phyloP scores from a whole-genome alignment of 2,329 filamentous ascomycete genomes.

The Fusarium azukiicola region DNA sequence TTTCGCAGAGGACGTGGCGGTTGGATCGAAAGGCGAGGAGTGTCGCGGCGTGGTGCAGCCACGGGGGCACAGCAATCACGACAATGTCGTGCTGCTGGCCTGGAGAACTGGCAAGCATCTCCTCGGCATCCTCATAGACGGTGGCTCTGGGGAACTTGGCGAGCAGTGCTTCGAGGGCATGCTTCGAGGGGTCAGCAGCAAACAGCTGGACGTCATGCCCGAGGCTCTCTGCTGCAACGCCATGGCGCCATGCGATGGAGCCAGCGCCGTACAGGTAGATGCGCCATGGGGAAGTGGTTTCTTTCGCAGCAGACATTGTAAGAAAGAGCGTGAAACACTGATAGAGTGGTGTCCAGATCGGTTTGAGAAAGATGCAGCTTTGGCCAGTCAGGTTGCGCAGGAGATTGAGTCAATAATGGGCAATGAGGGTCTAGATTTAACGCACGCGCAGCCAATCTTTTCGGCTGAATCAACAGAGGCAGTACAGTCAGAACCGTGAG shows the following conservation, averaged over 20 bases:
- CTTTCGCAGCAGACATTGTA: conserved; percentile 18
- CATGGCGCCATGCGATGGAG: conserved; percentile 39
- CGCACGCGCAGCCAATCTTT: not conserved
- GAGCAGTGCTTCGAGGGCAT: conserved; percentile 29
- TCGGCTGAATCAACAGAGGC: conserved; percentile 3
- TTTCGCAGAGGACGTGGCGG: conserved; percentile 39
- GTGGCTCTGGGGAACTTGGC: conserved; percentile 32
- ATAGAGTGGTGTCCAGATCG: conserved; percentile 2
- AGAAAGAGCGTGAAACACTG: not conserved
- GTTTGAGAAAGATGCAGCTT: not conserved
- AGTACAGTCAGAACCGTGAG: not conserved
- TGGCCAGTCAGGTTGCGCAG: not conserved
- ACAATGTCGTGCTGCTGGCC: conserved; percentile 34
- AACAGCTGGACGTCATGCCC: conserved; percentile 27
- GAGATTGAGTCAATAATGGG: not conserved
- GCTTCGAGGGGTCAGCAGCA: conserved; percentile 32
- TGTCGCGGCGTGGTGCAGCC: conserved; percentile 32
- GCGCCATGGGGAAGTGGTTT: conserved; percentile 16
- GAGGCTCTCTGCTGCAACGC: conserved; percentile 28
- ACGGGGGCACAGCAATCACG: conserved; percentile 39
- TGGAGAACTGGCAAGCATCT: conserved; percentile 30
- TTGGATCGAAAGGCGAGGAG: conserved; percentile 32
- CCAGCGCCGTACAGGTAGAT: conserved; percentile 37
- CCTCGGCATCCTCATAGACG: conserved; percentile 32
- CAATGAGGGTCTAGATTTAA: conserved; percentile 1